A percentile compares a stretch with the other conserved stretches of the same genome.
These are phyloP conservation scores for Alternaria tenuissima DNA, from an alignment of 2,329 filamentous ascomycete species.

Conservation along the genomic window DNA sequence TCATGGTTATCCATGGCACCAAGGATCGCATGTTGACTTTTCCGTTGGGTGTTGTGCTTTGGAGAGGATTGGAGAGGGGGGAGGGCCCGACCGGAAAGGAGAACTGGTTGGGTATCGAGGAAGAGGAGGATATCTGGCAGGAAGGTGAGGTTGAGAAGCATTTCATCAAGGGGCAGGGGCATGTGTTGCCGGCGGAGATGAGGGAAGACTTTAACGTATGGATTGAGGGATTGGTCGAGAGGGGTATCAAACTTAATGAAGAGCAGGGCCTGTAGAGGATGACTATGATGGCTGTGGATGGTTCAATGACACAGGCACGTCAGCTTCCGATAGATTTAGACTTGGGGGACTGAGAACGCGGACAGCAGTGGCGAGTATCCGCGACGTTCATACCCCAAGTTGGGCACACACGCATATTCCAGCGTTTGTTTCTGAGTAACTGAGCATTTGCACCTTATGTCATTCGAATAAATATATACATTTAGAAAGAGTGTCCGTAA, in stretches of 20 bases:
- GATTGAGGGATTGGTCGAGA: constrained; percentile 66
- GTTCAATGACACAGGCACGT: background rate
- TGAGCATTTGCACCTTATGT: background rate
- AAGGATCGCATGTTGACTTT: constrained; percentile 80
- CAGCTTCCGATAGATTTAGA: background rate
- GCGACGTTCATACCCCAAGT: background rate
- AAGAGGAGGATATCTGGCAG: constrained; percentile 45
- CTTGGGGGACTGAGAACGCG: background rate
- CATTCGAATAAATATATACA: background rate
- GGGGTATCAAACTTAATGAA: constrained; percentile 59
- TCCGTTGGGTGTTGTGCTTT: constrained; percentile 73
- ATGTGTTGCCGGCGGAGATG: constrained; percentile 78
- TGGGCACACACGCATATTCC: background rate
- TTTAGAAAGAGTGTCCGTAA: background rate
- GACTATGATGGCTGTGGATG: background rate
- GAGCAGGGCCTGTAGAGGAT: constrained; percentile 16
- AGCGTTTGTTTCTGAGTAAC: background rate
- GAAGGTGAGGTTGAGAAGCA: constrained; percentile 61
- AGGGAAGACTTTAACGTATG: constrained; percentile 72
- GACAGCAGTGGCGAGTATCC: background rate
- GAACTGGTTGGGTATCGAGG: constrained; percentile 45
- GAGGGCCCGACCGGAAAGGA: constrained; percentile 43
- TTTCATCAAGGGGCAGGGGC: constrained; percentile 76
- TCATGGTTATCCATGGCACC: constrained; percentile 79
- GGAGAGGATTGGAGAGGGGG: constrained; percentile 70